These are phyloP conservation scores for Boletus huronensis DNA, from an alignment of 768 basidiomycete genomes.

Conservation along the genomic window DNA sequence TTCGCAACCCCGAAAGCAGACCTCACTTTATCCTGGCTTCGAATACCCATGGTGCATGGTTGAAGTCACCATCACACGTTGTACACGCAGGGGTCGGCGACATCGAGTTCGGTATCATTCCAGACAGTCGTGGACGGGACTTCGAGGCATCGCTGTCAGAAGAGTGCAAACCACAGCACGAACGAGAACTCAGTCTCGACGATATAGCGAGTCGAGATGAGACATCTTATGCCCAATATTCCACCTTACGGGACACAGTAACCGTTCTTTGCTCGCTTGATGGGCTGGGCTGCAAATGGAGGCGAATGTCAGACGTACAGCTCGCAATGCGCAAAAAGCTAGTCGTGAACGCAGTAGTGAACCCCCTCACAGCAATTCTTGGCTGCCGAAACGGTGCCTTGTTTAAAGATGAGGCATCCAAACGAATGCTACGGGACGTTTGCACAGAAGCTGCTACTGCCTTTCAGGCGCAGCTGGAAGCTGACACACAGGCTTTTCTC, in stretches of 20 bases:
- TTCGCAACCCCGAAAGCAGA: conserved; percentile 66
- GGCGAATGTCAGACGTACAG: conserved; percentile 63
- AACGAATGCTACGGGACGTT: conserved; percentile 47
- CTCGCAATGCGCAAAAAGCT: conserved; percentile 73
- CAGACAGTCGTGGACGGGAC: conserved; percentile 59
- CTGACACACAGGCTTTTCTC: conserved; percentile 33
- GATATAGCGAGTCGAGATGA: conserved; percentile 46
- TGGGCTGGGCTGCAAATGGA: conserved; percentile 59
- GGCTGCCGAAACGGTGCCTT: conserved; percentile 79
- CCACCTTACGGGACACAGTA: conserved; percentile 64
- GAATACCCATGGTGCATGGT: conserved; percentile 77
- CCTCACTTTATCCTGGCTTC: conserved; percentile 85
- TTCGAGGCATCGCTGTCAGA: conserved; percentile 56
- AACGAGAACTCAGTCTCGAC: conserved; percentile 46
- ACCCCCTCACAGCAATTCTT: conserved; percentile 81
- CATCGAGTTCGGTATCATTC: conserved; percentile 76
- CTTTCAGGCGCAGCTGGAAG: conserved; percentile 50
- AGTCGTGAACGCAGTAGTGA: conserved; percentile 77
- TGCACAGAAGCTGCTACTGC: conserved; percentile 68
- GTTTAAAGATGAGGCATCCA: conserved; percentile 43
- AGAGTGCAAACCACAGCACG: conserved; percentile 28
- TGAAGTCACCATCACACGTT: conserved; percentile 48
- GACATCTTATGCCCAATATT: conserved; percentile 43
- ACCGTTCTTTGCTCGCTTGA: conserved; percentile 56
- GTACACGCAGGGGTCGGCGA: conserved; percentile 70